Percentiles rank a stretch among this genome's conserved stretches.
phyloP scores from a whole-genome alignment of 148 eudicot genomes.

The Vaccinium vitisidaea region DNA sequence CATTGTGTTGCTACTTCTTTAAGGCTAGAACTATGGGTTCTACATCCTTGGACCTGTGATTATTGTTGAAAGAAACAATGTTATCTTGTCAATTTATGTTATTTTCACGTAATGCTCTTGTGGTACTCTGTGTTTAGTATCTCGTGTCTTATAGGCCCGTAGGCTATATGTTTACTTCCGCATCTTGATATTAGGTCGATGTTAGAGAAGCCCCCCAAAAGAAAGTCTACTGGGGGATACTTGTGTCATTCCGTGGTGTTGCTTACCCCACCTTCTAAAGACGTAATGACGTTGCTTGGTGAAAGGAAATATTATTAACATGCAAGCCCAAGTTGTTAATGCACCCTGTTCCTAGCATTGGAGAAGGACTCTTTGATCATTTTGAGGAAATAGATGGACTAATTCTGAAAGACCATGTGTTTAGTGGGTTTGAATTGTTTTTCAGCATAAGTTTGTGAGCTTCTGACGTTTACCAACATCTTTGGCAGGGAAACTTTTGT shows the following conservation, averaged over 20 bases:
- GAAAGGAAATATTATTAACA: neutral
- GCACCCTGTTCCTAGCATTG: neutral
- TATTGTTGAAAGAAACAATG: neutral
- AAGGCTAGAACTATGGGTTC: neutral
- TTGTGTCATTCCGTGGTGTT: neutral
- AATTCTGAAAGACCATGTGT: neutral
- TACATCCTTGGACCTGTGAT: neutral
- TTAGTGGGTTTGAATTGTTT: neutral
- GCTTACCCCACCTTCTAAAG: neutral
- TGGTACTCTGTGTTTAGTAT: neutral
- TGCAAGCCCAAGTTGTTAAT: neutral
- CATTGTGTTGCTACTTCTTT: neutral
- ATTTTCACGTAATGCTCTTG: neutral
- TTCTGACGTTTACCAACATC: constrained; percentile 2
- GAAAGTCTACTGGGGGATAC: no score
- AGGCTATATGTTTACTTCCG: neutral
- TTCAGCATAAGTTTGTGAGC: neutral
- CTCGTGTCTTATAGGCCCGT: neutral
- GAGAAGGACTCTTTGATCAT: neutral
- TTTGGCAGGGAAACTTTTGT: constrained; percentile 84
- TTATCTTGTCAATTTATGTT: neutral
- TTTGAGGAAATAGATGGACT: neutral
- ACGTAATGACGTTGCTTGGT: neutral
- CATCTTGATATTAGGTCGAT: neutral
- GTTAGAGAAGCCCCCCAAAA: neutral